Evolutionary conservation across 202 grass and related monocot species (phyloP).

Genomic region (Musa balbisiana): DNA sequence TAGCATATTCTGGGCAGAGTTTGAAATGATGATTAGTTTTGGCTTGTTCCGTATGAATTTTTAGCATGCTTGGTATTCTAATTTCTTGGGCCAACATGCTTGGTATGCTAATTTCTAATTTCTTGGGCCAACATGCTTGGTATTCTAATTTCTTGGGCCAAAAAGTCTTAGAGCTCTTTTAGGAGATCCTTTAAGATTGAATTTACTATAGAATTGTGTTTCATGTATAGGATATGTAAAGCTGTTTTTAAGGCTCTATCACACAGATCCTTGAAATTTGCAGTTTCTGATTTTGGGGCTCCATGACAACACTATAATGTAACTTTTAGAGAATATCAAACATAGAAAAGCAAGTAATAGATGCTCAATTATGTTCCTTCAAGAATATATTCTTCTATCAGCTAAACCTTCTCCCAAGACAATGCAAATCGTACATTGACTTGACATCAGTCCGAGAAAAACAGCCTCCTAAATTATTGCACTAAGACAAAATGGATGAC

Average conservation of each 20-base stretch:
- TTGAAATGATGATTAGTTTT: background rate
- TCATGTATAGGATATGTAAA: background rate
- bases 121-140: background rate
- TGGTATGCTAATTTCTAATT: background rate
- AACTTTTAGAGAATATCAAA: too few species aligned
- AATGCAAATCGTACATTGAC: background rate
- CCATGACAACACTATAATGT: background rate
- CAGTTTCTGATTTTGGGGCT: background rate
- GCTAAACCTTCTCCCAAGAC: background rate
- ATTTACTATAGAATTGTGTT: background rate
- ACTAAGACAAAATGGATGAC: background rate
- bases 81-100: background rate
- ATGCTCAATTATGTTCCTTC: background rate
- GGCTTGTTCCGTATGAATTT: background rate
- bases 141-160: background rate
- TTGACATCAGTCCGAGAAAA: background rate
- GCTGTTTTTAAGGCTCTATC: background rate
- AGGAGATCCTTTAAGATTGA: background rate
- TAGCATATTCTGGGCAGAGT: background rate
- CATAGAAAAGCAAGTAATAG: background rate
- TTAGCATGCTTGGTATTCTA: background rate
- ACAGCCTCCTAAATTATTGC: background rate
- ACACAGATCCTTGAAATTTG: background rate
- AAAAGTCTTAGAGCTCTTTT: background rate
- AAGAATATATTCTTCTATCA: background rate